These are phyloP conservation scores for Pistacia vera DNA, from an alignment of 345 rosid genomes.

Conservation along the genomic window DNA sequence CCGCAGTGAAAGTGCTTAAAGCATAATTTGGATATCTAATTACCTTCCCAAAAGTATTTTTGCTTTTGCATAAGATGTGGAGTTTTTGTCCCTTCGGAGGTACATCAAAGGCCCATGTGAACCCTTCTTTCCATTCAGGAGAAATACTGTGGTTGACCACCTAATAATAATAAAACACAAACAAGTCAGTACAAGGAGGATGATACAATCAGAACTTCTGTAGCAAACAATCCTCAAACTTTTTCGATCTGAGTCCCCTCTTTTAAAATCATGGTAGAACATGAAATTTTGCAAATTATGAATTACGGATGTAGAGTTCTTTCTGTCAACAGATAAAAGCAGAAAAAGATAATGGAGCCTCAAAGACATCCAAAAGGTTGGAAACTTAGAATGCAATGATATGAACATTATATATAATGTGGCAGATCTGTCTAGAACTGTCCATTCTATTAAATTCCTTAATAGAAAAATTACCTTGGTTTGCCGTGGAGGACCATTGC, in stretches of 20 bases:
- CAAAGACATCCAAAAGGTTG: not conserved
- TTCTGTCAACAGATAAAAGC: not conserved
- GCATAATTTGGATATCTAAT: not conserved
- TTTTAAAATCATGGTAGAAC: not conserved
- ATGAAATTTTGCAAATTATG: not conserved
- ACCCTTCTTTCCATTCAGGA: slow-evolving; percentile 92
- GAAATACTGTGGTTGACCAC: slow-evolving; percentile 66
- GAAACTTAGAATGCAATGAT: no score
- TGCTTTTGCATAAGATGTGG: slow-evolving; percentile 91
- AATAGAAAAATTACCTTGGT: slow-evolving; percentile 62
- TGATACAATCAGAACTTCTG: not conserved
- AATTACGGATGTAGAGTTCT: not conserved
- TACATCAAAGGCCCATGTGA: slow-evolving; percentile 89
- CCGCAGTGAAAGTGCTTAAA: not conserved
- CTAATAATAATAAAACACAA: slow-evolving; percentile 29
- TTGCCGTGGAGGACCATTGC: slow-evolving; percentile 82
- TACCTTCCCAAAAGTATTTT: slow-evolving; percentile 92
- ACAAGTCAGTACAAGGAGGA: not conserved
- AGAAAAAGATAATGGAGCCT: not conserved
- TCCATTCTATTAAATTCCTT: not conserved
- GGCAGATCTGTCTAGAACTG: no score
- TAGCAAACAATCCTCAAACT: not conserved
- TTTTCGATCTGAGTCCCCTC: not conserved
- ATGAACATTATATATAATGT: no score
- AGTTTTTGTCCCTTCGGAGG: slow-evolving; percentile 96